Conservation (phyloP, 2,329 filamentous ascomycete genomes). For the Mycosphaerella sp. region DNA sequence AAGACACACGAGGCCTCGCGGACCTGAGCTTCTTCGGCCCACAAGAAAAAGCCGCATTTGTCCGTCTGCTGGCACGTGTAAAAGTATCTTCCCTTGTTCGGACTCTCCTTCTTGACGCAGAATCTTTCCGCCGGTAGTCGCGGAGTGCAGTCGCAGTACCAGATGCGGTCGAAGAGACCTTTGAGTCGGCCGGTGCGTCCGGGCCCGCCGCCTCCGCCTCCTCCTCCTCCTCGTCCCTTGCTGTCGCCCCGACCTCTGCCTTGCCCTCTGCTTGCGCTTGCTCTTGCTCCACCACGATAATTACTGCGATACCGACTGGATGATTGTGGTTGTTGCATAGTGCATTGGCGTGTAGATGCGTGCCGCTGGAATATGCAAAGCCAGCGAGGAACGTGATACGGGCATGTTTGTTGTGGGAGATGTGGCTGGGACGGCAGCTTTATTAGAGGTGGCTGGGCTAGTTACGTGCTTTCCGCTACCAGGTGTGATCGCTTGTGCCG, state of each 20-base stretch:
- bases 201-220: constrained; percentile 3
- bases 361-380: too few species aligned
- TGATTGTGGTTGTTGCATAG: too few species aligned
- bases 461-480: too few species aligned
- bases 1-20: constrained; percentile 45
- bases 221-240: neutral
- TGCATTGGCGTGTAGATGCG: too few species aligned
- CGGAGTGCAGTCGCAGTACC: constrained; percentile 52
- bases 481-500: too few species aligned
- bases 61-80: constrained; percentile 52
- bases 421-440: too few species aligned
- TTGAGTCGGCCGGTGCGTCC: constrained; percentile 10
- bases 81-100: constrained; percentile 49
- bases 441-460: too few species aligned
- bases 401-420: too few species aligned
- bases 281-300: constrained; percentile 6
- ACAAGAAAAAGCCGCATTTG: constrained; percentile 54
- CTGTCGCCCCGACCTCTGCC: neutral
- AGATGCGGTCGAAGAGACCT: constrained; percentile 36
- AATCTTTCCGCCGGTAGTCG: constrained; percentile 50
- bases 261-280: constrained; percentile 6
- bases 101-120: constrained; percentile 51
- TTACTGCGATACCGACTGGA: neutral
- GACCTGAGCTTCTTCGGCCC: constrained; percentile 47
- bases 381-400: too few species aligned